A percentile compares a stretch with the other conserved stretches of the same genome.
Evolutionary conservation across 2,329 filamentous ascomycete species (phyloP).

Genomic region (Fusarium sarcochroum): DNA sequence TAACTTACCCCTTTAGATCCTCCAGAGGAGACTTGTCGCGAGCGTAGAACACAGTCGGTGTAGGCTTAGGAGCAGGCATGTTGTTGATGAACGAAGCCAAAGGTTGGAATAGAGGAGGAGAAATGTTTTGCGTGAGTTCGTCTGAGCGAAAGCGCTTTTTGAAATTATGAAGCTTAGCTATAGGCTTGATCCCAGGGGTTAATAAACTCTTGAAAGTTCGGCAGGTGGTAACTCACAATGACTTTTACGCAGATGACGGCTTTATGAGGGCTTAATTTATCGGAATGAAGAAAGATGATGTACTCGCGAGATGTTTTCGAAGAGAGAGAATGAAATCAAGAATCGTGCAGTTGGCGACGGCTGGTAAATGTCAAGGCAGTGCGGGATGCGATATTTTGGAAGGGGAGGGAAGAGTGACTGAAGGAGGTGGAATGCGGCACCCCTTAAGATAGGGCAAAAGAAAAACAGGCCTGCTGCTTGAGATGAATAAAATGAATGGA

Average conservation of each 20-base stretch:
- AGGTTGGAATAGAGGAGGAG: not conserved
- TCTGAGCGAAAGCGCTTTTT: too few species aligned
- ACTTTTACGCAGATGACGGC: not conserved
- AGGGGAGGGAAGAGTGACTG: not conserved
- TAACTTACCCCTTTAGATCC: conserved; percentile 31
- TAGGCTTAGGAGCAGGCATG: conserved; percentile 32
- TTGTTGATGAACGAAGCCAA: not conserved
- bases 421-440: not conserved
- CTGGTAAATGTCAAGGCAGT: not conserved
- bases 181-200: not conserved
- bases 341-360: not conserved
- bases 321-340: not conserved
- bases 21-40: conserved; percentile 33
- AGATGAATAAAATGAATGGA: not conserved
- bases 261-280: not conserved
- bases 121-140: too few species aligned
- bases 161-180: not conserved
- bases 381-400: not conserved
- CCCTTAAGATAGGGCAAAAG: too few species aligned
- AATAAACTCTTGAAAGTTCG: not conserved
- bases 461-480: not conserved
- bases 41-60: conserved; percentile 41
- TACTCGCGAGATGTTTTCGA: not conserved
- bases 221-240: not conserved
- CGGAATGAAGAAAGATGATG: too few species aligned